phyloP scores from a whole-genome alignment of 805 yeast genomes.

The Pichia rugopelliculosa region DNA sequence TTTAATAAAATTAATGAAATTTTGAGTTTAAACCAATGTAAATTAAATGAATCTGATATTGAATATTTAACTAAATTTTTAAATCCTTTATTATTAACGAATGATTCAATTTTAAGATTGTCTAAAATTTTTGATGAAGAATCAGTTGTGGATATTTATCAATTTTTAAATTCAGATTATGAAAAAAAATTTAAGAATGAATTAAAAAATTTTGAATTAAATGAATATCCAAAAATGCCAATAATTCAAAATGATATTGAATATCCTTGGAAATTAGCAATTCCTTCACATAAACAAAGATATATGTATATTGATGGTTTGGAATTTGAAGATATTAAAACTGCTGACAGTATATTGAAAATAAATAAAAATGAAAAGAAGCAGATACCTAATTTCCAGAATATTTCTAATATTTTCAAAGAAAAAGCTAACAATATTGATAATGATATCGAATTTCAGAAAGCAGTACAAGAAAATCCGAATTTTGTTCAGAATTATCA shows the following conservation, averaged over 20 bases:
- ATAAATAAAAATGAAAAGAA: conserved; percentile 30
- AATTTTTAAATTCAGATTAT: conserved; percentile 52
- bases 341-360: conserved; percentile 28
- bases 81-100: conserved; percentile 43
- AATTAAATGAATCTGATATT: conserved; percentile 35
- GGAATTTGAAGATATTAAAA: conserved; percentile 27
- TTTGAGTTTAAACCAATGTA: not conserved
- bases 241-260: conserved; percentile 42
- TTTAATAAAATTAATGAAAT: conserved; percentile 14
- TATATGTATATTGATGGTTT: conserved; percentile 75
- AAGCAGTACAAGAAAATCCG: conserved; percentile 10
- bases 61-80: conserved; percentile 47
- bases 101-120: conserved; percentile 34
- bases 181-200: conserved; percentile 38
- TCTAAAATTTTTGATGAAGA: conserved; percentile 52
- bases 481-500: conserved; percentile 12
- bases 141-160: conserved; percentile 59
- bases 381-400: conserved; percentile 42
- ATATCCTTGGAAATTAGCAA: conserved; percentile 81
- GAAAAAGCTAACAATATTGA: conserved; percentile 12
- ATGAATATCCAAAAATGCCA: conserved; percentile 49
- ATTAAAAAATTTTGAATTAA: conserved; percentile 54
- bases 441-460: conserved; percentile 1
- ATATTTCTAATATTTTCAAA: conserved; percentile 12
- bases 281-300: conserved; percentile 91